Evolutionary conservation across 2,329 filamentous ascomycete species (phyloP).

Genomic region (Fusarium buharicum): DNA sequence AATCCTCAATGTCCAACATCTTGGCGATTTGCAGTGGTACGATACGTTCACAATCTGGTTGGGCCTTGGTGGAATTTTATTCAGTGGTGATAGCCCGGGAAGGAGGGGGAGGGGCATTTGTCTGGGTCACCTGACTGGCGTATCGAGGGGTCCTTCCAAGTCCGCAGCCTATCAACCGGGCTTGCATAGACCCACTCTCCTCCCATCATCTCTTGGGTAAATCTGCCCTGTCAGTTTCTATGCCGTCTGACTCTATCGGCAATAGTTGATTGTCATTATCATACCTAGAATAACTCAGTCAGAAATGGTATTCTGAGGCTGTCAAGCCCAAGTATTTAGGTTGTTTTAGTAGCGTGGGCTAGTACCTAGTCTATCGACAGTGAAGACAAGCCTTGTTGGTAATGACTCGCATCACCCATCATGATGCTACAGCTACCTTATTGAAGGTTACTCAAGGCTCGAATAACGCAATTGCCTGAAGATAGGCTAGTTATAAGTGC

Average conservation of each 20-base stretch:
- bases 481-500: no score
- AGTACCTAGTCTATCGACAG: no score
- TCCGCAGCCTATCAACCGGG: neutral
- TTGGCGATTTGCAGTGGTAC: conserved; percentile 40
- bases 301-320: no score
- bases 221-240: neutral
- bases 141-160: conserved; percentile 25
- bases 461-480: no score
- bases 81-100: conserved; percentile 38
- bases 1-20: conserved; percentile 83
- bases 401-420: no score
- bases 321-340: no score
- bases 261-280: neutral
- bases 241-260: neutral
- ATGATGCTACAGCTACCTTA: no score
- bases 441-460: no score
- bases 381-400: no score
- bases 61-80: conserved; percentile 41
- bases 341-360: no score
- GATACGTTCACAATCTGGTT: conserved; percentile 27
- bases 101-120: conserved; percentile 45
- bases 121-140: conserved; percentile 41
- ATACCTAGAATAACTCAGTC: neutral
- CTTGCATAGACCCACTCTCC: neutral
- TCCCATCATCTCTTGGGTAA: neutral